Evolutionary conservation across 2,329 filamentous ascomycete species (phyloP), one percentile per base, ranked within the genome.

Genomic region (Sporothrix variecibatus): DNA sequence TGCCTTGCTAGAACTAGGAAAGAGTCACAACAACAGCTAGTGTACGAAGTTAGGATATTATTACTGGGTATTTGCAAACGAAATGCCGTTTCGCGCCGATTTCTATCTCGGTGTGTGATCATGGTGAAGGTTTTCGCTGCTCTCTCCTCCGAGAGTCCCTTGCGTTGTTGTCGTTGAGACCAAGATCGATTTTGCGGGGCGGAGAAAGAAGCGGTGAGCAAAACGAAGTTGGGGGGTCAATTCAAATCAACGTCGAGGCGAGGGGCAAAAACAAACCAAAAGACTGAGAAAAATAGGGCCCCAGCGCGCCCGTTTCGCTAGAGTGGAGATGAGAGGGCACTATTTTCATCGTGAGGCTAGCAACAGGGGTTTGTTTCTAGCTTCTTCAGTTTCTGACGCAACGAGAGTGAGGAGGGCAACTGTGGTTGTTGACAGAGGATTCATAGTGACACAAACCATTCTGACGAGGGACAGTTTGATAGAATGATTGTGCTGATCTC

Each of bases 171-270:
- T 68, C 43, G 9, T 69, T 46, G 28, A 15, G 43, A 58, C 43
- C 28, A 49, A 72, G 56, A 72, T 53, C 58, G 28, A 34, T 69
- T 68, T 67, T 67, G 72, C 72, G 72, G 72, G 72, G 72, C 72
- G 0, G 34, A 53, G 46, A 38, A 73, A 73, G 72, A 73, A 69
- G 72, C 72, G 72, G 72, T 73, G 72, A 73, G 51, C 17, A 58
- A 40, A 73, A 26, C 12, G 40, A 23, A 28, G 28, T 56, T 34
- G 65, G 28, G 26, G 40, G 26, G 26, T 34, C 20, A n/a, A 31
- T 2, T 43, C 20, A 26, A 38, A 12, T 23, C 12, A 23, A 7
- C 1, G 43, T 49, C 43, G 43, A 49, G 43, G 65, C 43, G 65
- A 51, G 65, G 65, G 65, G 65, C 46, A 69, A 51, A 69, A 31